Base-by-base conservation (phyloP, 371 early-diverging fungal species). In the Actinomucor elegans region DNA sequence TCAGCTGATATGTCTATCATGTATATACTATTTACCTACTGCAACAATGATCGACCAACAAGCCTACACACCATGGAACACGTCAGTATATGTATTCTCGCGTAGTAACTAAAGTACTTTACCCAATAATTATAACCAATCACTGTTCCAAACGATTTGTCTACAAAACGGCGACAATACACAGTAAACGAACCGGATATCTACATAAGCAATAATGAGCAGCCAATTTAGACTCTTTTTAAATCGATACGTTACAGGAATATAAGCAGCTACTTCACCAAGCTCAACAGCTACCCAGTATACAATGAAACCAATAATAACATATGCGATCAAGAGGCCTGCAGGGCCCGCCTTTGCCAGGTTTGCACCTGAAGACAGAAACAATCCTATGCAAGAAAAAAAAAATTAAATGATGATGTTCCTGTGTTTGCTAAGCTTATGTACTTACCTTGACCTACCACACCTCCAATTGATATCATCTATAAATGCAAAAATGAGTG, bases 301-400 rank as follows among this genome's bases (percentile, higher is more conserved):
- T 1, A 92, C 88, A 74, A 88, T 77, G 10, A 81, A 71, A 8
- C 89, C 89, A 36, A 86, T 82, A 36, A 82, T 59, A 24, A 48
- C 31, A 43, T 84, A 92, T 6, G 90, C 87, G 6, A 88, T 59
- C 48, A 90, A 64, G 4, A 83, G 69, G 20, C 92, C 90, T 0
- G 70, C 82, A 31, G 65, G 65, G 2, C 93, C 92, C 4, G 89
- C 93, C 12, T 67, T 59, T 5, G 84, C 80, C 17, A 92, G 73
- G 3, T 84, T 78, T 6, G 75, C 64, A 43, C 91, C 93, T 29
- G 89, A 87, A 2, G 85, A 89, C 31, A 91, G 71, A 59, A 90
- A 91, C 12, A 92, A 71, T 18, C 91, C 92, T 29, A 87, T 88
- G 24, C 84, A 83, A 24, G 5, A 35, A 40, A 32, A 24, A 10